Percentiles rank a stretch among this genome's conserved stretches.
Evolutionary conservation across 2,329 filamentous ascomycete species (phyloP).

Genomic region (Xenosphaeropsis pyriputrescens): DNA sequence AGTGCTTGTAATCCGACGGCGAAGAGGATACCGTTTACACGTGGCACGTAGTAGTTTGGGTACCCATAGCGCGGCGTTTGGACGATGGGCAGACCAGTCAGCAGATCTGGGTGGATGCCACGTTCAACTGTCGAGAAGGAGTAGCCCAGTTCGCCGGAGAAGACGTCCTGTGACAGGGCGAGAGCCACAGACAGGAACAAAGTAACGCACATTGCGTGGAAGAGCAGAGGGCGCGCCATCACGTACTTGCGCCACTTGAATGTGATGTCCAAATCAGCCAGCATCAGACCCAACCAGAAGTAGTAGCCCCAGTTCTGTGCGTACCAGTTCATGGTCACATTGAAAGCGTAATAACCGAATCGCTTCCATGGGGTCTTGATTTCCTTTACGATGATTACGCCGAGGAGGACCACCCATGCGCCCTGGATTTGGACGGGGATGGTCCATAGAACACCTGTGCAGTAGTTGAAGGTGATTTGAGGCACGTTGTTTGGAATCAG

Average conservation of each 20-base stretch:
- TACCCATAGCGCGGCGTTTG: slow-evolving; percentile 21
- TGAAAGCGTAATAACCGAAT: slow-evolving; percentile 26
- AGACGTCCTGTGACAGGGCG: slow-evolving; percentile 13
- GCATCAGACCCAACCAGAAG: slow-evolving; percentile 27
- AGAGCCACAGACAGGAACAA: slow-evolving; percentile 14
- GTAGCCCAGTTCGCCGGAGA: slow-evolving; percentile 8
- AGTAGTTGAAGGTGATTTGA: slow-evolving; percentile 30
- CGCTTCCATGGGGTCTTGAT: slow-evolving; percentile 30
- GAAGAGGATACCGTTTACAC: slow-evolving; percentile 26
- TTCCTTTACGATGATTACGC: slow-evolving; percentile 25
- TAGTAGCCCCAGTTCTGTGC: slow-evolving; percentile 28
- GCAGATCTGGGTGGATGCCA: slow-evolving; percentile 25
- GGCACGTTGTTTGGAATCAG: slow-evolving; percentile 31
- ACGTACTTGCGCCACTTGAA: slow-evolving; percentile 26
- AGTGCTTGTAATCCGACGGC: slow-evolving; percentile 18
- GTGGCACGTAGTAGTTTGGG: slow-evolving; percentile 26
- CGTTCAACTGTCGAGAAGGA: slow-evolving; percentile 24
- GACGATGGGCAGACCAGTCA: slow-evolving; percentile 20
- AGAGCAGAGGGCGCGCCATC: slow-evolving; percentile 16
- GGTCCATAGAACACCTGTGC: slow-evolving; percentile 32
- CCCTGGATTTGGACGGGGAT: slow-evolving; percentile 32
- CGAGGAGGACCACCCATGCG: slow-evolving; percentile 27
- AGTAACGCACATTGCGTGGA: slow-evolving; percentile 21
- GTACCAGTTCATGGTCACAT: slow-evolving; percentile 29
- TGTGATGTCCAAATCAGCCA: slow-evolving; percentile 29